Evolutionary conservation across 164 flowering plant species (phyloP).

Genomic region (Aristolochia contorta): DNA sequence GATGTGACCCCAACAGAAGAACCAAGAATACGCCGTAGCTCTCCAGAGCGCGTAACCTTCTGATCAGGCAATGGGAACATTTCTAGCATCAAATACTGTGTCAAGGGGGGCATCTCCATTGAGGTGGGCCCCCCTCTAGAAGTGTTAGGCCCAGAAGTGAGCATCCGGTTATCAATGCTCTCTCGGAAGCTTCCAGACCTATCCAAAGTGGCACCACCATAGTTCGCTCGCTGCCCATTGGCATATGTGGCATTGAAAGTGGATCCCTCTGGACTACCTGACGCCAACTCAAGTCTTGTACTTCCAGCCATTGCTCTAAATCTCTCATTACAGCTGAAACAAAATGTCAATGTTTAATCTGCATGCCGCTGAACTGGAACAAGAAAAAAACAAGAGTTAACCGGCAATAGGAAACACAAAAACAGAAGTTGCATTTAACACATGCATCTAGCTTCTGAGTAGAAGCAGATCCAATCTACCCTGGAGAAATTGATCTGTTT

Average conservation of each 20-base stretch:
- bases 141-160: slow-evolving; percentile 26
- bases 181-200: slow-evolving; percentile 82
- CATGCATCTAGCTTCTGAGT: no score
- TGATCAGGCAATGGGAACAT: slow-evolving; percentile 47
- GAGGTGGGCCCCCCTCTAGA: slow-evolving; percentile 5
- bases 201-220: slow-evolving; percentile 40
- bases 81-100: slow-evolving; percentile 51
- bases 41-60: slow-evolving; percentile 42
- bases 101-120: slow-evolving; percentile 31
- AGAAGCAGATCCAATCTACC: no score
- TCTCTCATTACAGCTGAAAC: slow-evolving; percentile 12
- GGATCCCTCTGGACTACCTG: slow-evolving; percentile 53
- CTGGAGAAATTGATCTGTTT: no score
- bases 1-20: slow-evolving; percentile 30
- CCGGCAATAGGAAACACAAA: no score
- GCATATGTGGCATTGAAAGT: slow-evolving; percentile 40
- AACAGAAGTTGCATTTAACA: no score
- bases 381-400: neutral
- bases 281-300: slow-evolving; percentile 46
- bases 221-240: slow-evolving; percentile 51
- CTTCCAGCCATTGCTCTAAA: slow-evolving; percentile 51
- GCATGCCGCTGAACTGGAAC: neutral
- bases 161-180: slow-evolving; percentile 35
- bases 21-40: slow-evolving; percentile 44
- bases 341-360: slow-evolving; percentile 5